phyloP scores from a whole-genome alignment of 73 alveolate species.

The Halteria grandinella region DNA sequence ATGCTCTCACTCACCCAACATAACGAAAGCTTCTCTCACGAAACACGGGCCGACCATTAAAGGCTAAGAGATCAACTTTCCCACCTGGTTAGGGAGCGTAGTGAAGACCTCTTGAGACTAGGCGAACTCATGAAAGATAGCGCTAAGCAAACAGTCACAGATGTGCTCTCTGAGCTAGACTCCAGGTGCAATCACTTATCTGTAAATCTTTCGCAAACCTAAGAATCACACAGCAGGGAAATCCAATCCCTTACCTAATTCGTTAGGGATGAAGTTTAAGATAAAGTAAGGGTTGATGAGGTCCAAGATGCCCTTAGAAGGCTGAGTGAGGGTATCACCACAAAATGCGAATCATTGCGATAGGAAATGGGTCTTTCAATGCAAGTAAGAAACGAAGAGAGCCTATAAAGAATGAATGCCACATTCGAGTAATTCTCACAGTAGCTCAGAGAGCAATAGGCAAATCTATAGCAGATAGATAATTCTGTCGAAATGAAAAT shows the following conservation, averaged over 20 bases:
- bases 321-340: conserved; percentile 1
- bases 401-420: conserved; percentile 24
- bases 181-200: background rate
- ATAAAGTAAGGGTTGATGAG: conserved; percentile 47
- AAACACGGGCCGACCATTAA: too few relatives aligned
- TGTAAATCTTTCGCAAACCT: background rate
- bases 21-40: too few relatives aligned
- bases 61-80: conserved; percentile 11
- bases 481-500: too few relatives aligned
- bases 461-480: too few relatives aligned
- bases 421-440: too few relatives aligned
- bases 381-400: conserved; percentile 15
- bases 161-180: too few relatives aligned
- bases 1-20: background rate
- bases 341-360: conserved; percentile 9
- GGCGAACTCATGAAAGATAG: conserved; percentile 7
- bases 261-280: background rate
- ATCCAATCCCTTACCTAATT: background rate
- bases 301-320: conserved; percentile 47
- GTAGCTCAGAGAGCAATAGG: too few relatives aligned
- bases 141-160: conserved; percentile 1
- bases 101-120: conserved; percentile 3
- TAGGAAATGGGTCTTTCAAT: background rate
- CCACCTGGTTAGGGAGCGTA: conserved; percentile 3
- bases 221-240: background rate